Conservation (phyloP, 805 yeast genomes). For the Starmera dryadoides region DNA sequence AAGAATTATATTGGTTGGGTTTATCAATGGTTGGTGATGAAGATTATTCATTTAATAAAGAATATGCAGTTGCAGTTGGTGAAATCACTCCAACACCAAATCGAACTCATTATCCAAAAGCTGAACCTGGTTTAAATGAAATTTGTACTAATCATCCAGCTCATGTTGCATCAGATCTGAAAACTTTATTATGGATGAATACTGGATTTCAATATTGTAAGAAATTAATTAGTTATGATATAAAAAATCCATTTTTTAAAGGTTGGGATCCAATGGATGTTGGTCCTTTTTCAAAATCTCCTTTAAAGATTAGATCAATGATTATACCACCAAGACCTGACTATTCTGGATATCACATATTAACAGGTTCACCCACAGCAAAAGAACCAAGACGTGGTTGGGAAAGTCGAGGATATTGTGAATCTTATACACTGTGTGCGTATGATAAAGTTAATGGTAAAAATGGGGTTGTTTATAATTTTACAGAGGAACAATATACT, state of each 20-base stretch:
- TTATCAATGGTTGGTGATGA: conserved; percentile 13
- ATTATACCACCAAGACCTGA: conserved; percentile 41
- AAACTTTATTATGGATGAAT: conserved; percentile 44
- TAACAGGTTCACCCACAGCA: conserved; percentile 7
- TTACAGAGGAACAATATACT: conserved; percentile 1
- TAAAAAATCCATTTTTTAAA: conserved; percentile 5
- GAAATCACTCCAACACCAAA: conserved; percentile 16
- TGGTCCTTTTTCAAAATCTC: conserved; percentile 23
- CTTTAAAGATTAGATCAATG: conserved; percentile 33
- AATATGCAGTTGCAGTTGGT: conserved; percentile 25
- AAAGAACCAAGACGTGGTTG: conserved; percentile 39
- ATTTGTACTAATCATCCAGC: conserved; percentile 52
- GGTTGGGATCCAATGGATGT: conserved; percentile 11
- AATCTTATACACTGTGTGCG: conserved; percentile 51
- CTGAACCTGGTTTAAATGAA: conserved; percentile 17
- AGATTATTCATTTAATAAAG: conserved; percentile 24
- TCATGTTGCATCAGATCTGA: conserved; percentile 39
- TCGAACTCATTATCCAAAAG: conserved; percentile 4
- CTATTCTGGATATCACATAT: conserved; percentile 13
- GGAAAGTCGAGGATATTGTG: conserved; percentile 40
- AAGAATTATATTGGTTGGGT: conserved; percentile 26
- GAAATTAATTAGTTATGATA: conserved; percentile 16
- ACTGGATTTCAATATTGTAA: conserved; percentile 45
- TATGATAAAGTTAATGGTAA: conserved; percentile 35
- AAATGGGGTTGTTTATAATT: conserved; percentile 5